Base-by-base conservation (phyloP, 345 rosid species). In the Raphanus raphanistrum region DNA sequence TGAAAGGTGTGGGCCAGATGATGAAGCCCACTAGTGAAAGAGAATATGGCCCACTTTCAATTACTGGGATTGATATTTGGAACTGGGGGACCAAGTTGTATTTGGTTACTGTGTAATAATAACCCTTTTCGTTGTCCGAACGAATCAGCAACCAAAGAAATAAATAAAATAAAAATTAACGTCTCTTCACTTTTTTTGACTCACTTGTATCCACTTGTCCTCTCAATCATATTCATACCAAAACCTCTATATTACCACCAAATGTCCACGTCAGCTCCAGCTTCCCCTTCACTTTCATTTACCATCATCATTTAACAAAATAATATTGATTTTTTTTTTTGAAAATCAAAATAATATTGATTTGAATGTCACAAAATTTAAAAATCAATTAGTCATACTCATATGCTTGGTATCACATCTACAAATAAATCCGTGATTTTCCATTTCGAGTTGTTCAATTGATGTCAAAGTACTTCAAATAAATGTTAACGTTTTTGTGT, bases 111-210 rank as follows among this genome's bases (percentile, higher is more conserved):
- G 52, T 43, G 52, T 43, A 43, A 12, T 12, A 3, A 43, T 43
- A 76, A 32, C 11, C 60, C 6, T 78, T 78, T 78, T 78, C 60
- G 72, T 71, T 59, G 38, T 72, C 45, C 26, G 13, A 77, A 65
- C 76, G 67, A 77, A 71, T 77, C 76, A 57, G 26, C 32, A 62
- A 28, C 61, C 73, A n/a, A 60, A 16, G 32, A 25, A 58, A 21
- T 21, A 6, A 36, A 11, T 52, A 21, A 11, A 38, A 38, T 15
- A 26, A 27, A 57, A 27, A n/a, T 66, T 13, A 72, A 78, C 25
- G 62, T 72, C 68, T 78, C 72, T 71, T 78, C 77, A 72, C 73
- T 60, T 78, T 78, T 78, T 66, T 72, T 78, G 63, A 78, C 77
- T 72, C 73, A 21, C 68, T 68, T 72, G 76, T 48, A 54, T 78